A percentile compares a stretch with the other conserved stretches of the same genome.
These are phyloP conservation scores for Cercospora janseana DNA, from an alignment of 2,329 filamentous ascomycete species.

Conservation along the genomic window DNA sequence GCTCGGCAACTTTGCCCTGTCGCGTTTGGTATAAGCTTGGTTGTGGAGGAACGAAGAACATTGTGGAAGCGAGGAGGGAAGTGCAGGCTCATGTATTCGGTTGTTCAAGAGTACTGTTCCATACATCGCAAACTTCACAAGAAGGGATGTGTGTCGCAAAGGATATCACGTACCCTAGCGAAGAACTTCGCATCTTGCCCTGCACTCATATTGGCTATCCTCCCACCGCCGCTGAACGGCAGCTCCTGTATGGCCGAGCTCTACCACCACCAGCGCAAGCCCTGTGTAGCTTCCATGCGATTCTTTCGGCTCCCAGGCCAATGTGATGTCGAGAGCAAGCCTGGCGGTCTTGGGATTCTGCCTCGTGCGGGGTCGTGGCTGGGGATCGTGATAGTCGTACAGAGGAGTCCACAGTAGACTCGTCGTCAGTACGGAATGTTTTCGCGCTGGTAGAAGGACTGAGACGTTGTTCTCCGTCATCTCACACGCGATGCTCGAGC, in stretches of 20 bases:
- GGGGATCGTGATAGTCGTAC: background rate
- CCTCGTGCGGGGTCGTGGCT: slow-evolving; percentile 14
- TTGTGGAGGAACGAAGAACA: slow-evolving; percentile 15
- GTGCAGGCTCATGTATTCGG: background rate
- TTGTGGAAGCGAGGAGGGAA: slow-evolving; percentile 1
- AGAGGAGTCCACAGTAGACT: background rate
- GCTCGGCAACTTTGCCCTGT: slow-evolving; percentile 98
- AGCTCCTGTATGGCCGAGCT: slow-evolving; percentile 4
- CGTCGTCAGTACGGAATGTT: background rate
- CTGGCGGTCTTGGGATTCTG: slow-evolving; percentile 13
- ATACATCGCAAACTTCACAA: background rate
- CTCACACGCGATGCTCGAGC: background rate
- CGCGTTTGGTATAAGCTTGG: slow-evolving; percentile 25
- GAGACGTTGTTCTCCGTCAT: background rate
- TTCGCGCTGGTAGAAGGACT: background rate
- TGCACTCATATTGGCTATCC: slow-evolving; percentile 54
- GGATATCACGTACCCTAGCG: slow-evolving; percentile 71
- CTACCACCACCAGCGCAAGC: slow-evolving; percentile 9
- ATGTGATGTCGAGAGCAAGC: slow-evolving; percentile 12
- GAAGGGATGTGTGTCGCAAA: slow-evolving; percentile 2
- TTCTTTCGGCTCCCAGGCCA: slow-evolving; percentile 14
- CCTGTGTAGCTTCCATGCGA: slow-evolving; percentile 15
- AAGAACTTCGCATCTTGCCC: slow-evolving; percentile 99
- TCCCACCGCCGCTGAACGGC: background rate
- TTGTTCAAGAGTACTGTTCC: background rate